Evolutionary conservation across 768 basidiomycete genomes (phyloP), one percentile per base, ranked within the genome.

Genomic region (Guyanaporus albipodus): DNA sequence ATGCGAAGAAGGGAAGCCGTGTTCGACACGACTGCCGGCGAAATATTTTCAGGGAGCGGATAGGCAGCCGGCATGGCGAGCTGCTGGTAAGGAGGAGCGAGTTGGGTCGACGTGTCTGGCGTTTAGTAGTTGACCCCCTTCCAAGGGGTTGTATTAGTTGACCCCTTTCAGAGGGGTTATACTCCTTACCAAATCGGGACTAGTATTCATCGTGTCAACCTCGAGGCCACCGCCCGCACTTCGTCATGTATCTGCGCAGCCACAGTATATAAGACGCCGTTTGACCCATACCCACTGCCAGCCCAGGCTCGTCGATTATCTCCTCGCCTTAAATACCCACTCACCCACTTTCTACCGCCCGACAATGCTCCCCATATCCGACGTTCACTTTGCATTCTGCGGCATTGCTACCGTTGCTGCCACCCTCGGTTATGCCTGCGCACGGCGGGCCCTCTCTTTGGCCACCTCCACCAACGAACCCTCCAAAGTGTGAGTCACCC

Each of bases 1-100:
- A 95, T 91, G 54, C 91, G 85, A 56, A 99, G 74, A 56, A 98
- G 76, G 41, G 92, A 92, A 33, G 86, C 80, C n/a, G 90, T 87
- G 59, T 97, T 96, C 42, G 80, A 72, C 57, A 93, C 81, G 34
- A 89, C 85, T 49, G 78, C 68, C 28, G 82, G 78, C 6, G 90
- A 80, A 46, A 90, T 50, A 55, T 85, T 73, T 50, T 76, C 70
- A 72, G 87, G 85, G 68, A 89, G 74, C 43, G 83, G 75, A 61
- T 84, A 86, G 66, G 85, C 86, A 77, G 70, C 69, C 67, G 81
- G 72, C 83, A 85, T 85, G 75, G 75, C 80, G 78, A n/a, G 67
- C 56, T 57, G 50, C 40, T 48, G 19, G 50, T 28, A 41, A 50
- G 12, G 28, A 19, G n/a, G 12, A 37, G 34, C 27, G 11, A 11